Conservation (phyloP, 768 basidiomycete species). For the Suillus luteus region DNA sequence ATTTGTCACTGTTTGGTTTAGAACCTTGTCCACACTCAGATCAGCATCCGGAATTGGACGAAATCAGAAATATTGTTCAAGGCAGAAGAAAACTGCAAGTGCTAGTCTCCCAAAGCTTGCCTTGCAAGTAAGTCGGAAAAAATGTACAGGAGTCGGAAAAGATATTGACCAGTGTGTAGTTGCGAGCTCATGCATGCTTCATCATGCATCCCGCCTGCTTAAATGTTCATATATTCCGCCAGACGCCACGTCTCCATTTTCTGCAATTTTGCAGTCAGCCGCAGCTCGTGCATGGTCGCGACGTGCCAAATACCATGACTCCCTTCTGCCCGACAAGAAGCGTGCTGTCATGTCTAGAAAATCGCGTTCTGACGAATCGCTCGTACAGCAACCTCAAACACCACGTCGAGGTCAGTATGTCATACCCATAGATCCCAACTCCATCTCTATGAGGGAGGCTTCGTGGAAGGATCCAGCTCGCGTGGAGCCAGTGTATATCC, state of each 20-base stretch:
- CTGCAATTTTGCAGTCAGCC: conserved; percentile 46
- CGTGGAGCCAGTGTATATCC: conserved; percentile 6
- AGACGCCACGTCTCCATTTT: conserved; percentile 28
- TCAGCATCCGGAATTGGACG: background rate
- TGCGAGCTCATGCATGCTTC: conserved; percentile 40
- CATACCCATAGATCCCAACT: conserved; percentile 24
- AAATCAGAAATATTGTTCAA: conserved; percentile 4
- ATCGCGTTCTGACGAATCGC: background rate
- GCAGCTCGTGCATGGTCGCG: conserved; percentile 52
- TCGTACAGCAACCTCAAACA: background rate
- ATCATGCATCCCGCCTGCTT: conserved; percentile 38
- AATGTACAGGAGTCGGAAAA: background rate
- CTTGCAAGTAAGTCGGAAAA: conserved; percentile 15
- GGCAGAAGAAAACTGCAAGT: conserved; percentile 9
- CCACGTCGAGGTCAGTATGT: conserved; percentile 6
- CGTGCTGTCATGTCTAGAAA: conserved; percentile 1
- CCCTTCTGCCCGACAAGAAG: conserved; percentile 4
- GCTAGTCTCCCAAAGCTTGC: conserved; percentile 6
- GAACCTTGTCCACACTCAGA: background rate
- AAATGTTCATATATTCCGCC: conserved; percentile 15
- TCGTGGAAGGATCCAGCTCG: conserved; percentile 29
- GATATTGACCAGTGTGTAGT: conserved; percentile 13
- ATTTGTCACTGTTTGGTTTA: conserved; percentile 1
- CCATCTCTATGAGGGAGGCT: conserved; percentile 29
- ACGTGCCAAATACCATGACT: conserved; percentile 20